Conservation (phyloP, 805 yeast genomes). For the Starmera amethionina region DNA sequence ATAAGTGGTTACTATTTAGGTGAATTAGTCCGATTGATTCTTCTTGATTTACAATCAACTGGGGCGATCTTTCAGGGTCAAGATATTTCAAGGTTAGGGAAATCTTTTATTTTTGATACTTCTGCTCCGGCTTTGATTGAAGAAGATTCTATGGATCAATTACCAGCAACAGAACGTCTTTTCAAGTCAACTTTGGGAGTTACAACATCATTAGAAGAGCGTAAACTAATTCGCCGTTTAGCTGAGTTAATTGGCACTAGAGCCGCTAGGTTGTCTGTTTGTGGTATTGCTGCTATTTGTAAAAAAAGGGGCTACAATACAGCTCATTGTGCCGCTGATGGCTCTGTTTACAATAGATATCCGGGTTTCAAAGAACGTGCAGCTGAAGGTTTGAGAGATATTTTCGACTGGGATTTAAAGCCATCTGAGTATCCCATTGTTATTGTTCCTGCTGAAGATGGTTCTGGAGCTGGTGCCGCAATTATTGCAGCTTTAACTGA, state of each 20-base stretch:
- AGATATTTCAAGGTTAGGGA: constrained; percentile 50
- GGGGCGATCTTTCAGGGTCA: constrained; percentile 63
- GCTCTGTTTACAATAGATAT: constrained; percentile 89
- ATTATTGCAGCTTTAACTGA: constrained; percentile 92
- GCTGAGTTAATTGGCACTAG: constrained; percentile 87
- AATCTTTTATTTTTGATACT: constrained; percentile 75
- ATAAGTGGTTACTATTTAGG: constrained; percentile 95
- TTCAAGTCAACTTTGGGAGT: constrained; percentile 52
- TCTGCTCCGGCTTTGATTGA: constrained; percentile 82
- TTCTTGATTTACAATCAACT: constrained; percentile 59
- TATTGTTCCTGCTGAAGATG: constrained; percentile 93
- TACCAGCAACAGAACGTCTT: constrained; percentile 62
- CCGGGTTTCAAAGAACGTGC: constrained; percentile 89
- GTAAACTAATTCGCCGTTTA: constrained; percentile 70
- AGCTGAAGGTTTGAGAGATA: constrained; percentile 78
- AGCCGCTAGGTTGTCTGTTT: constrained; percentile 84
- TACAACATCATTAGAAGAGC: constrained; percentile 63
- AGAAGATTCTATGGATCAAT: constrained; percentile 70
- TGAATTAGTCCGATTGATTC: constrained; percentile 73
- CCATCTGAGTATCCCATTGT: constrained; percentile 60
- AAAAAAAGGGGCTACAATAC: constrained; percentile 69
- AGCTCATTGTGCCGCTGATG: constrained; percentile 93
- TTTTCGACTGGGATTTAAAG: constrained; percentile 64
- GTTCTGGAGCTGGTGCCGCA: constrained; percentile 98
- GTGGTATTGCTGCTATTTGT: constrained; percentile 94